Percentiles rank a stretch among this genome's conserved stretches.
These are phyloP conservation scores for Vitis vinifera DNA, from an alignment of 164 flowering plant species.

Conservation along the genomic window DNA sequence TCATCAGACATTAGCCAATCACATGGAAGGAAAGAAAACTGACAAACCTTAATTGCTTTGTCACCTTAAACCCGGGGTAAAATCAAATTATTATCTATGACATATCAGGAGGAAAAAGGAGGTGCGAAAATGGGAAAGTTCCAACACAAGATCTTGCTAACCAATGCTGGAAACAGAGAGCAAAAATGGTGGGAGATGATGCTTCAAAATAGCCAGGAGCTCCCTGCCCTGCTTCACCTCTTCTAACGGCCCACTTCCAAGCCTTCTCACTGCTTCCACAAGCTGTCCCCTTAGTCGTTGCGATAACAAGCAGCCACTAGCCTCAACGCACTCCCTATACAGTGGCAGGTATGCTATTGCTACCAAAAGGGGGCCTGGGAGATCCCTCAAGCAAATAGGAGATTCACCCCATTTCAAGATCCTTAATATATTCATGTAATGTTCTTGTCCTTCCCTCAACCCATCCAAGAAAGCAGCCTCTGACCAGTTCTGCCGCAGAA, in stretches of 20 bases:
- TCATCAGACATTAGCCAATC: slow-evolving; percentile 1
- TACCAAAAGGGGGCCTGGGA: slow-evolving; percentile 66
- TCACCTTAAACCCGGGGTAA: slow-evolving; percentile 8
- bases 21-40: slow-evolving; percentile 14
- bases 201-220: slow-evolving; percentile 74
- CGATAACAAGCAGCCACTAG: slow-evolving; percentile 62
- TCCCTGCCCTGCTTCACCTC: slow-evolving; percentile 52
- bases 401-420: slow-evolving; percentile 64
- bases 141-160: slow-evolving; percentile 3
- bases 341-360: slow-evolving; percentile 78
- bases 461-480: slow-evolving; percentile 76
- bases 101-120: slow-evolving; percentile 6
- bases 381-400: slow-evolving; percentile 62
- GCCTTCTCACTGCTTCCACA: slow-evolving; percentile 76
- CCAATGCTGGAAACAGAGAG: slow-evolving; percentile 21
- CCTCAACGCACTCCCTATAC: slow-evolving; percentile 69
- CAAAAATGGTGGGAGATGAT: slow-evolving; percentile 81
- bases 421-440: slow-evolving; percentile 61
- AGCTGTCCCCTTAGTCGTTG: slow-evolving; percentile 83
- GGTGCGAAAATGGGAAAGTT: slow-evolving; percentile 8
- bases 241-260: slow-evolving; percentile 42
- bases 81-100: slow-evolving; percentile 14
- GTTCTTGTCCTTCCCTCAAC: slow-evolving; percentile 52
- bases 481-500: slow-evolving; percentile 80
- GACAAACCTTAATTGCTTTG: slow-evolving; percentile 16